A percentile compares a stretch with the other conserved stretches of the same genome.
Evolutionary conservation across 352 stramenopile genomes (phyloP).

Genomic region (Phytopythium vexans): DNA sequence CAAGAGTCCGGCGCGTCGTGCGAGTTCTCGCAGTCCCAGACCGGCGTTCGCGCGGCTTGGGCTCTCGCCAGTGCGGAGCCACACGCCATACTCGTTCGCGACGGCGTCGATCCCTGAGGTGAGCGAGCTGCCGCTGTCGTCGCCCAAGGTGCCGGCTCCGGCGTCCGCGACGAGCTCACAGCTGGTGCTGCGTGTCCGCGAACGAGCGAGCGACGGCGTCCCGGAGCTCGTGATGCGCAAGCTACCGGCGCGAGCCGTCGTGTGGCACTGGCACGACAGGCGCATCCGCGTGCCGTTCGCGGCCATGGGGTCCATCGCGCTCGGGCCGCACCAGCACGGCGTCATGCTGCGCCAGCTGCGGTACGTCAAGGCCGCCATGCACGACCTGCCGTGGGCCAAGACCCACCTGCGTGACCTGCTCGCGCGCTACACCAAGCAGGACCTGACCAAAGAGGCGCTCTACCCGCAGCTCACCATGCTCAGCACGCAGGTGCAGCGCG

Average conservation of each 20-base stretch:
- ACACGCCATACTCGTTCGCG: conserved; percentile 2
- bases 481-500: conserved; percentile 63
- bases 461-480: conserved; percentile 74
- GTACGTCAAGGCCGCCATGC: conserved; percentile 83
- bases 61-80: not conserved
- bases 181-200: conserved; percentile 56
- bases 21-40: conserved; percentile 12
- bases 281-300: conserved; percentile 38
- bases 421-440: conserved; percentile 68
- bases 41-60: conserved; percentile 6
- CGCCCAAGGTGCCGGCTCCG: not conserved
- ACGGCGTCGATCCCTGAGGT: conserved; percentile 2
- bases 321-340: conserved; percentile 70
- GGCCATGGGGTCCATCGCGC: conserved; percentile 28
- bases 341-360: conserved; percentile 80
- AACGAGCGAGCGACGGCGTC: conserved; percentile 40
- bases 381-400: conserved; percentile 83
- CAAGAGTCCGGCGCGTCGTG: not conserved
- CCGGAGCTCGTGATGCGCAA: conserved; percentile 67
- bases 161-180: conserved; percentile 21
- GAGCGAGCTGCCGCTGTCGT: conserved; percentile 10
- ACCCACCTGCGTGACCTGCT: conserved; percentile 59
- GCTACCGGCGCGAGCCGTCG: conserved; percentile 30
- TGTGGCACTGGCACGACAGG: conserved; percentile 66
- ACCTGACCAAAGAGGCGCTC: conserved; percentile 69